A percentile compares a stretch with the other conserved stretches of the same genome.
These are phyloP conservation scores for Botrytis elliptica DNA, from an alignment of 2,329 filamentous ascomycete genomes.

Conservation along the genomic window DNA sequence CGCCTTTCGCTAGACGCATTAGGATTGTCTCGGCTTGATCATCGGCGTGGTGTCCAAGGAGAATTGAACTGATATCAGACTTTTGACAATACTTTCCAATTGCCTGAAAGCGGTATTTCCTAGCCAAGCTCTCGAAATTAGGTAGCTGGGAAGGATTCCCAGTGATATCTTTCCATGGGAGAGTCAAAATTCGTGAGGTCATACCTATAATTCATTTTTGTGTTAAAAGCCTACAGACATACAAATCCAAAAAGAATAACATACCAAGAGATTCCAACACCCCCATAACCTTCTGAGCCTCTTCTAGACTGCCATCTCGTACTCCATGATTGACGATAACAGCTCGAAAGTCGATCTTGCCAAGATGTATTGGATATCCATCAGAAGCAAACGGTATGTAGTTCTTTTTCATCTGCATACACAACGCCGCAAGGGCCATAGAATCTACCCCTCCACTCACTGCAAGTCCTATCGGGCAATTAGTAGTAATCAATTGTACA, in stretches of 20 bases:
- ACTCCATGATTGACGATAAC: conserved; percentile 59
- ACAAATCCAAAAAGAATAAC: background rate
- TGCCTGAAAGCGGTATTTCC: conserved; percentile 68
- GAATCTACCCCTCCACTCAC: conserved; percentile 94
- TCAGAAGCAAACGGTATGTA: conserved; percentile 8
- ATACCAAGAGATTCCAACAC: conserved; percentile 32
- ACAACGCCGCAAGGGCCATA: conserved; percentile 88
- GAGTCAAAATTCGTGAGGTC: conserved; percentile 34
- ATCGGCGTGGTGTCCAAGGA: conserved; percentile 84
- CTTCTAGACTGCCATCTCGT: conserved; percentile 51
- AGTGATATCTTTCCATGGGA: conserved; percentile 51
- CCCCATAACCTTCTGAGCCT: conserved; percentile 51
- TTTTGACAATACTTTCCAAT: conserved; percentile 62
- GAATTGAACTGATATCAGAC: conserved; percentile 55
- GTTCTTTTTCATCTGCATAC: conserved; percentile 46
- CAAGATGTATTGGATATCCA: background rate
- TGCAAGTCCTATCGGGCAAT: conserved; percentile 59
- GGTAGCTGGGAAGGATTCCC: conserved; percentile 47
- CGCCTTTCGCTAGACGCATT: conserved; percentile 69
- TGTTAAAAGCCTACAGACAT: background rate
- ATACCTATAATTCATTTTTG: conserved; percentile 31
- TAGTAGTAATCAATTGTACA: background rate
- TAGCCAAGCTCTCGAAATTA: conserved; percentile 76
- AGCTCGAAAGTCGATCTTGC: conserved; percentile 42
- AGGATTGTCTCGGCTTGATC: conserved; percentile 90